phyloP scores from a whole-genome alignment of 768 basidiomycete genomes.

The Boletus pseudopeckii region DNA sequence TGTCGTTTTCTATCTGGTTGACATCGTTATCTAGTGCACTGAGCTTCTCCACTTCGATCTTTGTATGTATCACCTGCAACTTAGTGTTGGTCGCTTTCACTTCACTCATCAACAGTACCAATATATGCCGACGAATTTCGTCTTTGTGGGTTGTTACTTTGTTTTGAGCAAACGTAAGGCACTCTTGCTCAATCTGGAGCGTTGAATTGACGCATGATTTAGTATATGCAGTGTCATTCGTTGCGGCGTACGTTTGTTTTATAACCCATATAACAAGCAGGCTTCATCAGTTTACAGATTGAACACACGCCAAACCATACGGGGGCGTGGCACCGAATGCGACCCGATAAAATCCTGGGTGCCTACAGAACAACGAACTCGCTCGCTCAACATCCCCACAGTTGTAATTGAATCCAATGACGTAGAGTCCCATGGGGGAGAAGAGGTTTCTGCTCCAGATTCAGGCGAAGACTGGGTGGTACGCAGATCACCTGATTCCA shows the following conservation, averaged over 20 bases:
- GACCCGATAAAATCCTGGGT: slow-evolving; percentile 26
- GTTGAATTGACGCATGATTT: background rate
- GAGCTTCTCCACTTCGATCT: slow-evolving; percentile 48
- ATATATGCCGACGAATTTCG: slow-evolving; percentile 49
- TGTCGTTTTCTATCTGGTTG: background rate
- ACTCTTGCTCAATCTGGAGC: background rate
- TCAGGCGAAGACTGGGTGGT: slow-evolving; percentile 7
- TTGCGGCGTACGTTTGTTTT: slow-evolving; percentile 51
- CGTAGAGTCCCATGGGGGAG: background rate
- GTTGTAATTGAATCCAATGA: background rate
- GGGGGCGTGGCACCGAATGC: slow-evolving; percentile 54
- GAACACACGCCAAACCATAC: slow-evolving; percentile 55
- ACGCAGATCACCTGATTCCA: background rate
- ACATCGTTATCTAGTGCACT: slow-evolving; percentile 17
- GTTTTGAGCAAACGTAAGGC: slow-evolving; percentile 60
- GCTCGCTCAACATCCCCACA: background rate
- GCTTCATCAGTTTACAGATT: slow-evolving; percentile 38
- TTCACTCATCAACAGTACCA: slow-evolving; percentile 45
- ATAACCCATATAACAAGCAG: background rate
- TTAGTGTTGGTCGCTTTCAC: background rate
- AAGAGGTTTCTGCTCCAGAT: slow-evolving; percentile 1
- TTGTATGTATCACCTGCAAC: slow-evolving; percentile 38
- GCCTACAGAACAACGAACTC: slow-evolving; percentile 7
- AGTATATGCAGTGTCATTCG: slow-evolving; percentile 67
- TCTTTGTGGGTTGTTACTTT: slow-evolving; percentile 62